phyloP scores from a whole-genome alignment of 768 basidiomycete genomes.

The Infundibulicybe gibba region DNA sequence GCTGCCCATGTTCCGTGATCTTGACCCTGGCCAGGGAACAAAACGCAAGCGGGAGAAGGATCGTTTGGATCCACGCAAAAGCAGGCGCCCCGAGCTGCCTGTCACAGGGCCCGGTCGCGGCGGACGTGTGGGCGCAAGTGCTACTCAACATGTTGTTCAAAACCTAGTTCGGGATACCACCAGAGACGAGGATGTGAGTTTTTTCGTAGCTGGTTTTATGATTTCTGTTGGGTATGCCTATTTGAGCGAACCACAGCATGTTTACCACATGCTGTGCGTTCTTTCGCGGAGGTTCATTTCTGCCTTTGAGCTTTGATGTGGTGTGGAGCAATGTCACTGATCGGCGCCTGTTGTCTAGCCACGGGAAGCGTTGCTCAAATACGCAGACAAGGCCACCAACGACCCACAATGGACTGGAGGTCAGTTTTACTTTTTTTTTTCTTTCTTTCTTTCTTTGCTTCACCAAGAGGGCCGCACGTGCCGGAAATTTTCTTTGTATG shows the following conservation, averaged over 20 bases:
- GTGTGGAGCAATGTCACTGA: background rate
- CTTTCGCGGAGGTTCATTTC: too few species aligned
- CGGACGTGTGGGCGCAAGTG: slow-evolving; percentile 93
- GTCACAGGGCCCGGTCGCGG: slow-evolving; percentile 91
- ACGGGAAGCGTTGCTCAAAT: slow-evolving; percentile 93
- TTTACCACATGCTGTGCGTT: too few species aligned
- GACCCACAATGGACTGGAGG: slow-evolving; percentile 86
- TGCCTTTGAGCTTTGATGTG: too few species aligned
- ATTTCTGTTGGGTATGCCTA: background rate
- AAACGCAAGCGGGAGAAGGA: slow-evolving; percentile 93
- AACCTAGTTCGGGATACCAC: slow-evolving; percentile 89
- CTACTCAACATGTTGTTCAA: slow-evolving; percentile 95
- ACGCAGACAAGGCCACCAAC: slow-evolving; percentile 70
- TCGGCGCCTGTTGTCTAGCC: slow-evolving; percentile 54
- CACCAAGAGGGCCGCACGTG: slow-evolving; percentile 26
- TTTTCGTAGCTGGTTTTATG: slow-evolving; percentile 15
- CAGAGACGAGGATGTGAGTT: slow-evolving; percentile 91
- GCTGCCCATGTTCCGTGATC: slow-evolving; percentile 89
- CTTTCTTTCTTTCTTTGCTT: slow-evolving; percentile 12
- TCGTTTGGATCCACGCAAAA: slow-evolving; percentile 85
- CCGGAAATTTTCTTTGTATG: slow-evolving; percentile 30
- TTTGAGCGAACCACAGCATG: background rate
- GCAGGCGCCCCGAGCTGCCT: slow-evolving; percentile 87
- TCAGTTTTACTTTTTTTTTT: slow-evolving; percentile 36
- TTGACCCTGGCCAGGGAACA: slow-evolving; percentile 64